A percentile compares a stretch with the other conserved stretches of the same genome.
Conservation (phyloP, 2,329 filamentous ascomycete species). For the Pseudomassariella vexata region DNA sequence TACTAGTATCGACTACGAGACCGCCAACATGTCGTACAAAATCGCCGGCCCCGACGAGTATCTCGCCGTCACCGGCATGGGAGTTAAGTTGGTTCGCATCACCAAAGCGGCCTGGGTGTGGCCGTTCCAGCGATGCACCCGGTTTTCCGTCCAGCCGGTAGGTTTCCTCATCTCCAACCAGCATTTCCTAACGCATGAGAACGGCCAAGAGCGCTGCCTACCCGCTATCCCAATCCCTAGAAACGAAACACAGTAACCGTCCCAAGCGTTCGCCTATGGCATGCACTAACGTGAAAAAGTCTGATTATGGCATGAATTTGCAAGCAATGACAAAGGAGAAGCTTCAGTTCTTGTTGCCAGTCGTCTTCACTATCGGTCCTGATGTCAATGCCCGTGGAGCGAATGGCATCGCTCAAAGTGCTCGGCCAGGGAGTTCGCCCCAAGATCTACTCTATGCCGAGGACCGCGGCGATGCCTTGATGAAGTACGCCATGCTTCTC, state of each 20-base stretch:
- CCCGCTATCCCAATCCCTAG: too few relatives aligned
- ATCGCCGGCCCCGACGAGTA: slow-evolving; percentile 75
- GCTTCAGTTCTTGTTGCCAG: slow-evolving; percentile 73
- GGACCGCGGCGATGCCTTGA: slow-evolving; percentile 57
- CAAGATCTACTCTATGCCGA: slow-evolving; percentile 29
- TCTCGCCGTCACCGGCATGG: slow-evolving; percentile 79
- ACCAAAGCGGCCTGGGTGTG: slow-evolving; percentile 70
- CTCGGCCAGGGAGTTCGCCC: slow-evolving; percentile 7
- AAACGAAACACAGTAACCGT: too few relatives aligned
- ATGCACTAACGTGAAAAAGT: too few relatives aligned
- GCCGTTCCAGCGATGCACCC: slow-evolving; percentile 62
- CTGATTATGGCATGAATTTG: slow-evolving; percentile 76
- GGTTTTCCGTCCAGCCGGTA: slow-evolving; percentile 34
- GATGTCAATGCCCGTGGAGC: slow-evolving; percentile 58
- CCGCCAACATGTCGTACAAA: slow-evolving; percentile 52
- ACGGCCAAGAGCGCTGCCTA: too few relatives aligned
- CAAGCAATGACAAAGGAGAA: slow-evolving; percentile 90
- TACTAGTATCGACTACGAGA: too few relatives aligned
- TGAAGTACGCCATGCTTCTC: slow-evolving; percentile 77
- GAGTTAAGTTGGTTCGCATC: slow-evolving; percentile 68
- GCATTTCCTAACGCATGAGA: too few relatives aligned
- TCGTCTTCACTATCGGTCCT: slow-evolving; percentile 81
- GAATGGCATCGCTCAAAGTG: slow-evolving; percentile 25
- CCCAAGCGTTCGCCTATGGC: too few relatives aligned
- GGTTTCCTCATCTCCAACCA: too few relatives aligned